A percentile compares a stretch with the other conserved stretches of the same genome.
Evolutionary conservation across 2,329 filamentous ascomycete species (phyloP).

Genomic region (Aureobasidium sp.): DNA sequence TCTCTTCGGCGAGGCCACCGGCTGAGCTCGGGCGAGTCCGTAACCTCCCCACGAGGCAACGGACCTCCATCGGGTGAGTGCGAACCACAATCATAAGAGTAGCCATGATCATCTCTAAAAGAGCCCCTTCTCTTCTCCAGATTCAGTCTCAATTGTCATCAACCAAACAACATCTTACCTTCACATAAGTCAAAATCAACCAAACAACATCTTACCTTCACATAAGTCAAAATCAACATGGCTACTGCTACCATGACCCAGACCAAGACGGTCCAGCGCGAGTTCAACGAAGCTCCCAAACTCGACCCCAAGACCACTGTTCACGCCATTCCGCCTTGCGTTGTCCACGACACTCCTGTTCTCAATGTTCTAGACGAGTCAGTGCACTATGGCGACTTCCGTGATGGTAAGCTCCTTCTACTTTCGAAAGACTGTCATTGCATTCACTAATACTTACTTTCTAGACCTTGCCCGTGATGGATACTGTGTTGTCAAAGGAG

Average conservation of each 20-base stretch:
- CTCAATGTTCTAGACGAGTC: conserved; percentile 4
- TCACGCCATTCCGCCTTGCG: background rate
- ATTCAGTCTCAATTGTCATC: background rate
- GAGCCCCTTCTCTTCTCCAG: background rate
- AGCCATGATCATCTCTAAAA: background rate
- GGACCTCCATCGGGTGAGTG: background rate
- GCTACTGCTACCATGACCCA: background rate
- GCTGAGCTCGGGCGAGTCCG: background rate
- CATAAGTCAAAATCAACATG: background rate
- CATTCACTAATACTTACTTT: background rate
- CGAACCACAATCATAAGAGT: background rate
- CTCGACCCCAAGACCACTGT: background rate
- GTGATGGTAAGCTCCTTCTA: background rate
- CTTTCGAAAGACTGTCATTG: background rate
- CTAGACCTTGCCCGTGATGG: conserved; percentile 28
- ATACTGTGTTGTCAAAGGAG: conserved; percentile 40
- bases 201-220: background rate
- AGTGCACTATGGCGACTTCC: conserved; percentile 7
- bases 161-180: background rate
- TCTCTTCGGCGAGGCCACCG: background rate
- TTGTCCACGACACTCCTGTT: conserved; percentile 7
- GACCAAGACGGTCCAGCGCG: background rate
- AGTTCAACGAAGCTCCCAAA: background rate
- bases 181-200: background rate
- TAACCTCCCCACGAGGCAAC: background rate